These are phyloP conservation scores for Mycena haematopus DNA, from an alignment of 768 basidiomycete species.

Conservation along the genomic window DNA sequence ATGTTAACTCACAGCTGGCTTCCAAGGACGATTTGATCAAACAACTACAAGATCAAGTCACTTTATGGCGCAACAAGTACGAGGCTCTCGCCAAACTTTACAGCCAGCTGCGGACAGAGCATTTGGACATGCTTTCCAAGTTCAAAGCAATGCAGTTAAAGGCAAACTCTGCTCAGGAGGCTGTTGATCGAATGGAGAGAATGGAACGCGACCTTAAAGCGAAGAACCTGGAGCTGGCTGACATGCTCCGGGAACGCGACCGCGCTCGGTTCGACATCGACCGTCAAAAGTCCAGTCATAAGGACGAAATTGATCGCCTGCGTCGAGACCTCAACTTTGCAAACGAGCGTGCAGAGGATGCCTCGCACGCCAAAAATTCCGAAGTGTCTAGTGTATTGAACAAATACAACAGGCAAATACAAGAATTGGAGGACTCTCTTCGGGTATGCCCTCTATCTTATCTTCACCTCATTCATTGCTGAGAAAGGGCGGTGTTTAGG, in stretches of 20 bases:
- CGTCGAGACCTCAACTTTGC: slow-evolving; percentile 93
- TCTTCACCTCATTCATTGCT: slow-evolving; percentile 4
- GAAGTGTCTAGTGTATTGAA: slow-evolving; percentile 87
- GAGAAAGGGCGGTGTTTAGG: slow-evolving; percentile 49
- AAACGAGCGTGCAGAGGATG: slow-evolving; percentile 97
- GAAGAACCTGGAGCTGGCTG: slow-evolving; percentile 98
- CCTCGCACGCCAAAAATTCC: slow-evolving; percentile 87
- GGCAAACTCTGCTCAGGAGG: slow-evolving; percentile 97
- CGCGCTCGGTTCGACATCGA: slow-evolving; percentile 95
- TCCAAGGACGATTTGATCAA: slow-evolving; percentile 96
- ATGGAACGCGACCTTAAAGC: slow-evolving; percentile 98
- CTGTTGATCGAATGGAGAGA: slow-evolving; percentile 96
- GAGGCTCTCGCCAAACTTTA: slow-evolving; percentile 98
- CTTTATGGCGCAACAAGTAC: slow-evolving; percentile 97
- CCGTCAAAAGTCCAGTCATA: slow-evolving; percentile 90
- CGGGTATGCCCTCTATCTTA: slow-evolving; percentile 57
- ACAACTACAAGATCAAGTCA: slow-evolving; percentile 96
- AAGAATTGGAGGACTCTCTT: slow-evolving; percentile 95
- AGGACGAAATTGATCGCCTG: slow-evolving; percentile 92
- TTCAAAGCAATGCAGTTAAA: slow-evolving; percentile 98
- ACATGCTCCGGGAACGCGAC: slow-evolving; percentile 98
- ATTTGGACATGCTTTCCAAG: slow-evolving; percentile 95
- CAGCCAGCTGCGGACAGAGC: slow-evolving; percentile 96
- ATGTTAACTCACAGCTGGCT: slow-evolving; percentile 83
- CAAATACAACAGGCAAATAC: slow-evolving; percentile 95